Percentiles rank a stretch among this genome's conserved stretches.
These are phyloP conservation scores for Heimioporus sp. DNA, from an alignment of 768 basidiomycete genomes.

Conservation along the genomic window DNA sequence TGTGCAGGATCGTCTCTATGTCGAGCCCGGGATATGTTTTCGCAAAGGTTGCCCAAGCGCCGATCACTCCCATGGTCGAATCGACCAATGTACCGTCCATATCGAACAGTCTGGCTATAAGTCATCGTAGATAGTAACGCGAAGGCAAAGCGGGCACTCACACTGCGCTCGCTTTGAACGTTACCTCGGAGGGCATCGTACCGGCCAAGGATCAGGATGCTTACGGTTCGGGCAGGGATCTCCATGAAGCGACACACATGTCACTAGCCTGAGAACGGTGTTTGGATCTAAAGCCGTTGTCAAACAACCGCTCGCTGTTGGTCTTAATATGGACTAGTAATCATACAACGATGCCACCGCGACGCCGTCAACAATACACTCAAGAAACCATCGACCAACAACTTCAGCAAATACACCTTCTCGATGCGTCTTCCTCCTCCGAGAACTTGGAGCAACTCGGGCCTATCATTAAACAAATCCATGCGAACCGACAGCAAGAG, in stretches of 20 bases:
- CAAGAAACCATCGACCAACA: slow-evolving; percentile 87
- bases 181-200: slow-evolving; percentile 31
- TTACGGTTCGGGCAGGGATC: background rate
- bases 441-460: slow-evolving; percentile 96
- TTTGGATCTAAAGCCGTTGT: slow-evolving; percentile 36
- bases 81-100: slow-evolving; percentile 86
- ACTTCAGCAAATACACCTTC: slow-evolving; percentile 86
- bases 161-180: slow-evolving; percentile 41
- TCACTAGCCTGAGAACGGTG: slow-evolving; percentile 6
- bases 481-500: slow-evolving; percentile 85
- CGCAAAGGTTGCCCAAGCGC: slow-evolving; percentile 80
- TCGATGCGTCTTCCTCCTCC: slow-evolving; percentile 82
- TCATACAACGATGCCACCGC: slow-evolving; percentile 60
- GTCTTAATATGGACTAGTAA: slow-evolving; percentile 10
- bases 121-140: background rate
- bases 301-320: slow-evolving; percentile 37
- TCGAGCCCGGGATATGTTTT: slow-evolving; percentile 66
- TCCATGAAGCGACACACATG: no score
- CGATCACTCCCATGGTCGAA: slow-evolving; percentile 78
- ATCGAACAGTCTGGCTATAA: slow-evolving; percentile 58
- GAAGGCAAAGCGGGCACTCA: slow-evolving; percentile 16
- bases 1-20: slow-evolving; percentile 57
- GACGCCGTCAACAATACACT: slow-evolving; percentile 68
- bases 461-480: slow-evolving; percentile 92
- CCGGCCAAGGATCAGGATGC: background rate